Base-by-base conservation (phyloP, 495 filamentous ascomycete genomes). In the Podospora fimiseda region DNA sequence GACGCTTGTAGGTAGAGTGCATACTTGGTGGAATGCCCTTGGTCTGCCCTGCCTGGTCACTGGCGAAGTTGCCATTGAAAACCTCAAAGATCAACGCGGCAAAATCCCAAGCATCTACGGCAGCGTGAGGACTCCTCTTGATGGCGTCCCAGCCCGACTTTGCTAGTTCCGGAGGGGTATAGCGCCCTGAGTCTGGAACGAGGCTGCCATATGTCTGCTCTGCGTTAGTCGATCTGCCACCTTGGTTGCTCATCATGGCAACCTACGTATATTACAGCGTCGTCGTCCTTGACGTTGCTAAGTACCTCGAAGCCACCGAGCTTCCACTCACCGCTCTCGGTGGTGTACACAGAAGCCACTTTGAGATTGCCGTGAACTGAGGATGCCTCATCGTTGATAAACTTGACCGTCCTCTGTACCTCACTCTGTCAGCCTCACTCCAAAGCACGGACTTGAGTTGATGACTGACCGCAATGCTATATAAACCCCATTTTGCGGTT, bases 291-390 rank as follows among this genome's bases (percentile, higher is more conserved):
- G 70, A 96, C 86, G 18, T 88, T 95, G 70, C 92, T 96, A 36
- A 97, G 66, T 9, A 95, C 78, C 57, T 98, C 94, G 51, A 97
- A 93, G 8, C 93, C 93, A 3, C 87, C 90, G 2, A 98, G 71
- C 66, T 93, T 96, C 93, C 93, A 98, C 66, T 97, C 93, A 23
- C 93, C 93, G 69, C 93, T 96, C 65, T 97, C 91, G 66, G 89
- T 87, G 13, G 84, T 88, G 64, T 86, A 97, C 57, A 98, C 79
- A 0, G 92, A 95, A 2, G 88, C 87, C 18, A 86, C 82, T 49
- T 88, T 80, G 22, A 97, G 74, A 54, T 80, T 88, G 36, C 91
- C 93, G 60, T 98, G 93, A 3, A 97, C 82, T 0, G 90, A 95
- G 3, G 85, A 76, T 2, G 92, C 93, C 58, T 97, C 94, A 33